These are phyloP conservation scores for Vanrija sp. DNA, from an alignment of 1,284 basidiomycete genomes.

Conservation along the genomic window DNA sequence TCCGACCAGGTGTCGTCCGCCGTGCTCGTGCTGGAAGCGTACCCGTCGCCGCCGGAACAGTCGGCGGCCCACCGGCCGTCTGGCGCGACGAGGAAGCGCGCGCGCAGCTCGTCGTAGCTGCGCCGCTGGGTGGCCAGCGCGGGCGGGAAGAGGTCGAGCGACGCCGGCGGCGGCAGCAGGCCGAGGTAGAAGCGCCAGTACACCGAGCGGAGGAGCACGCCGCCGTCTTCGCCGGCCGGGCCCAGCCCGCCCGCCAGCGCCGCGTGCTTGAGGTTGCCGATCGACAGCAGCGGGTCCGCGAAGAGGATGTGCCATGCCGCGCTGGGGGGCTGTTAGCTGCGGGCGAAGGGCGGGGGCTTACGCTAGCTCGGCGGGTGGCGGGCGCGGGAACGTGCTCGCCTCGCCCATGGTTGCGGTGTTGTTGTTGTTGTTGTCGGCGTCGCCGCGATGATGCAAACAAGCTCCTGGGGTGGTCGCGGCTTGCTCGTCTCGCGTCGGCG, in stretches of 20 bases:
- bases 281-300: conserved; percentile 45
- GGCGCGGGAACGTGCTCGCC: not conserved
- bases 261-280: conserved; percentile 30
- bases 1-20: conserved; percentile 58
- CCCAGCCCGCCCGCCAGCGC: conserved; percentile 39
- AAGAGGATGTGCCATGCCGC: conserved; percentile 39
- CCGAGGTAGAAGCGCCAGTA: conserved; percentile 50
- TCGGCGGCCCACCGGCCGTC: conserved; percentile 52
- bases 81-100: conserved; percentile 49
- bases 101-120: conserved; percentile 43
- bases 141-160: conserved; percentile 35
- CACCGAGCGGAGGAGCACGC: conserved; percentile 42
- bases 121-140: conserved; percentile 27
- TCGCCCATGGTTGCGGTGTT: not conserved
- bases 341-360: too few species aligned
- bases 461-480: too few species aligned
- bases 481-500: too few species aligned
- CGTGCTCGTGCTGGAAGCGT: conserved; percentile 5
- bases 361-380: not conserved
- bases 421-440: too few species aligned
- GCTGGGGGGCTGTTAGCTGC: conserved; percentile 14
- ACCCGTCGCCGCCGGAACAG: conserved; percentile 41
- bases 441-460: too few species aligned
- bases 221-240: conserved; percentile 30
- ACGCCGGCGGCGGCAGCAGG: conserved; percentile 45